Conservation (phyloP, 192 early-diverging fungal species). For the Allomyces macrogynus region DNA sequence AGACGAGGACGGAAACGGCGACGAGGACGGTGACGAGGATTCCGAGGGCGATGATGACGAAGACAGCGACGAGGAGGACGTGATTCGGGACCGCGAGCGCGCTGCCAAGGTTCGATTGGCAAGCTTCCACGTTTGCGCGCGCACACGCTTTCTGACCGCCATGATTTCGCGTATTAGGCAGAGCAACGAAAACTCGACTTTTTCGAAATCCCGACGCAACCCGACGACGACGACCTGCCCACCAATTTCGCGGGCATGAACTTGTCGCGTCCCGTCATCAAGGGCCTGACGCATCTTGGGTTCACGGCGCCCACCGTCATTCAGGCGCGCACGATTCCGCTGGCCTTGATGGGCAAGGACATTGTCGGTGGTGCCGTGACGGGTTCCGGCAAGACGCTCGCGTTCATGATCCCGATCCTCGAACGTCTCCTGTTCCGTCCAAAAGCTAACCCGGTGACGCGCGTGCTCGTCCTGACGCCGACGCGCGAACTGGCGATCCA, state of each 20-base stretch:
- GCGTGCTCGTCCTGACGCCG: constrained; percentile 82
- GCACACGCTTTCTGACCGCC: neutral
- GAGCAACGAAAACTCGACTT: constrained; percentile 29
- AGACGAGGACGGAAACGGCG: constrained; percentile 15
- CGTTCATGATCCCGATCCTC: constrained; percentile 86
- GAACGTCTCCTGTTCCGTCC: constrained; percentile 86
- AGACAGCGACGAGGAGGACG: constrained; percentile 12
- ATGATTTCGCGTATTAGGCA: neutral
- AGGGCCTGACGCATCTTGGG: constrained; percentile 68
- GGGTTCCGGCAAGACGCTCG: constrained; percentile 95
- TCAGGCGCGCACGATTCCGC: constrained; percentile 76
- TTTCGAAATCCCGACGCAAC: constrained; percentile 22
- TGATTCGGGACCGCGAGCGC: constrained; percentile 24
- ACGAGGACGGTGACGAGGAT: constrained; percentile 14
- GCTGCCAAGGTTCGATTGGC: constrained; percentile 6
- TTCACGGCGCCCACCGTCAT: constrained; percentile 87
- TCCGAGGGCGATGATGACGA: constrained; percentile 13
- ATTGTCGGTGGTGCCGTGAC: constrained; percentile 96
- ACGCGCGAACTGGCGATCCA: constrained; percentile 97
- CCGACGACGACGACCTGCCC: constrained; percentile 16
- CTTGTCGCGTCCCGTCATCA: constrained; percentile 85
- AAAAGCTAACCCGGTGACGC: constrained; percentile 46
- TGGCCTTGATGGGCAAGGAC: constrained; percentile 86
- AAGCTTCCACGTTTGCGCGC: no score
- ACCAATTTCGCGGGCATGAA: constrained; percentile 84